These are phyloP conservation scores for Arachis monticola DNA, from an alignment of 331 rosid species.

Conservation along the genomic window DNA sequence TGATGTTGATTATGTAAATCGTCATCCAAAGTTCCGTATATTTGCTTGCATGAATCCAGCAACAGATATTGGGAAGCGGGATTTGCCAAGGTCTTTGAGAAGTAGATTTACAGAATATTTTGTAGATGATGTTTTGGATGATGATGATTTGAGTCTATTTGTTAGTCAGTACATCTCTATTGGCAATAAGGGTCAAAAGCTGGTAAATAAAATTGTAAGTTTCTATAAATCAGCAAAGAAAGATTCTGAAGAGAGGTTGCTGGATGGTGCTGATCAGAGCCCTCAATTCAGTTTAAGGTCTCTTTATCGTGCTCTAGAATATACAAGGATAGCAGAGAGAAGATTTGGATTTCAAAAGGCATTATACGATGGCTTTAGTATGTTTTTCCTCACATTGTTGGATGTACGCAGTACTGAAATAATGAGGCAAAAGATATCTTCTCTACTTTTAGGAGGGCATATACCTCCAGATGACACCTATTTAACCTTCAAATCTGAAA, in stretches of 20 bases:
- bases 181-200: slow-evolving; percentile 40
- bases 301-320: slow-evolving; percentile 90
- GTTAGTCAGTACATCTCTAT: slow-evolving; percentile 54
- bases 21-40: slow-evolving; percentile 87
- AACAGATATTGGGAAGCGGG: slow-evolving; percentile 96
- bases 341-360: slow-evolving; percentile 66
- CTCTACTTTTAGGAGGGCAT: slow-evolving; percentile 53
- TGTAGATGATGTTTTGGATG: slow-evolving; percentile 85
- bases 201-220: slow-evolving; percentile 57
- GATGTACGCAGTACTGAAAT: slow-evolving; percentile 71
- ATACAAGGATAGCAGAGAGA: slow-evolving; percentile 66
- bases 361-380: slow-evolving; percentile 84
- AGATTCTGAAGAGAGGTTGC: slow-evolving; percentile 82
- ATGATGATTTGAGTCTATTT: slow-evolving; percentile 73
- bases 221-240: slow-evolving; percentile 78
- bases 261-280: slow-evolving; percentile 93
- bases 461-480: slow-evolving; percentile 51
- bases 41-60: slow-evolving; percentile 99
- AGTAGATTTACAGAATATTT: slow-evolving; percentile 92
- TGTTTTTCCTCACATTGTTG: slow-evolving; percentile 84
- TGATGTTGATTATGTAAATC: slow-evolving; percentile 66
- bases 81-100: slow-evolving; percentile 78
- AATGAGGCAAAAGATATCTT: slow-evolving; percentile 64
- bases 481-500: slow-evolving; percentile 46
- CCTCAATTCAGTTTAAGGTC: slow-evolving; percentile 97